Percentiles rank a stretch among this genome's conserved stretches.
These are phyloP conservation scores for Myxozyma neotropica DNA, from an alignment of 805 yeast genomes.

Conservation along the genomic window DNA sequence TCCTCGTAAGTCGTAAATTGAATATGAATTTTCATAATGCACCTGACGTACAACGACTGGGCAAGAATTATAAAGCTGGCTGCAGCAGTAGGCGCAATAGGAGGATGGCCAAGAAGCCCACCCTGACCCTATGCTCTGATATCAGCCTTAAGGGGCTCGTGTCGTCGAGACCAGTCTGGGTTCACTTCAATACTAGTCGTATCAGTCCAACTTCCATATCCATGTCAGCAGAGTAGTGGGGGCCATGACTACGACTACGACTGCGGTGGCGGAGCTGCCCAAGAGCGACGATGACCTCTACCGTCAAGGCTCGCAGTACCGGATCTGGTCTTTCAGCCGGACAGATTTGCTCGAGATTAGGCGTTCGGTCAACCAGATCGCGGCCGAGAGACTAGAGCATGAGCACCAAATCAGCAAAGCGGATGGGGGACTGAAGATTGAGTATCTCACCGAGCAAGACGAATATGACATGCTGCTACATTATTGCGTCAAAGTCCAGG, in stretches of 20 bases:
- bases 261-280: not conserved
- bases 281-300: conserved; percentile 74
- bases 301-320: conserved; percentile 81
- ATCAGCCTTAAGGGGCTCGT: too few species aligned
- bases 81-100: not conserved
- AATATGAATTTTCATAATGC: too few species aligned
- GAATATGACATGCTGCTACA: conserved; percentile 68
- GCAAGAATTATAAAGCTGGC: not conserved
- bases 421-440: conserved; percentile 42
- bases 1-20: too few species aligned
- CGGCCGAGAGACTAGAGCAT: conserved; percentile 47
- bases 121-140: too few species aligned
- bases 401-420: conserved; percentile 33
- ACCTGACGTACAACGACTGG: too few species aligned
- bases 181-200: too few species aligned
- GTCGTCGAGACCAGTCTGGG: too few species aligned
- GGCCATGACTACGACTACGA: too few species aligned
- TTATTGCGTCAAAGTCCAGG: conserved; percentile 71
- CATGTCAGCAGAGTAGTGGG: too few species aligned
- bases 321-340: conserved; percentile 79
- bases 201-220: too few species aligned
- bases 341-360: conserved; percentile 58
- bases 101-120: not conserved
- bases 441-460: conserved; percentile 64
- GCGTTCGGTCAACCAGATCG: conserved; percentile 56